These are phyloP conservation scores for Colletotrichum lindemuthianum DNA, from an alignment of 2,329 filamentous ascomycete species.

Conservation along the genomic window DNA sequence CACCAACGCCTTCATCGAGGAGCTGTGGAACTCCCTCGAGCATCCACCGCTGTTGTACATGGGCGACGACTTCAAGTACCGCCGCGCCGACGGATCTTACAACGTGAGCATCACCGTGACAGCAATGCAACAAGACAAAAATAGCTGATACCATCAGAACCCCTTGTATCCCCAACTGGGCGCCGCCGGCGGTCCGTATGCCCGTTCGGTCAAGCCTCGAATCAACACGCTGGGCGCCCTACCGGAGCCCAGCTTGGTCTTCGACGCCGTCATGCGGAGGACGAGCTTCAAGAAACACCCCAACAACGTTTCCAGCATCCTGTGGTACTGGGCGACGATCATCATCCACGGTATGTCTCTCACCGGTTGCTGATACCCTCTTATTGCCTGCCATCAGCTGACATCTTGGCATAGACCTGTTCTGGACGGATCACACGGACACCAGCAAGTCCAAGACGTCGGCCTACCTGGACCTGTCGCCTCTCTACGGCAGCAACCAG, in stretches of 20 bases:
- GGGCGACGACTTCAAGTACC: conserved; percentile 71
- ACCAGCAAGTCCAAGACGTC: conserved; percentile 72
- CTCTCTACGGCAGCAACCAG: conserved; percentile 76
- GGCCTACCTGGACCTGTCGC: conserved; percentile 77
- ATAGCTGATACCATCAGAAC: conserved; percentile 56
- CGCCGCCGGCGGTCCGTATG: conserved; percentile 74
- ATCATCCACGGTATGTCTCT: conserved; percentile 71
- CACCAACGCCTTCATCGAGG: conserved; percentile 73
- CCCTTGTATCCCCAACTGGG: conserved; percentile 72
- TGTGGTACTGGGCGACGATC: conserved; percentile 64
- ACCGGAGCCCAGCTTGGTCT: conserved; percentile 73
- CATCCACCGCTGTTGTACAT: conserved; percentile 77
- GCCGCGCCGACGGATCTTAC: conserved; percentile 75
- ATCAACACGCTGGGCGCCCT: conserved; percentile 69
- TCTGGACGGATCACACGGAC: conserved; percentile 74
- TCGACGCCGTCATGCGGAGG: conserved; percentile 69
- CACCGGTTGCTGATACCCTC: too few species aligned
- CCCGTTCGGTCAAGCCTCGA: conserved; percentile 70
- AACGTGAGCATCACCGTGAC: conserved; percentile 57
- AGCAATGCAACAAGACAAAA: background rate
- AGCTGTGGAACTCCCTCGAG: conserved; percentile 77
- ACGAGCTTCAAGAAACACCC: conserved; percentile 66
- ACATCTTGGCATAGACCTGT: conserved; percentile 61
- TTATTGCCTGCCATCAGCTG: background rate
- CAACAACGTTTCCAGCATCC: conserved; percentile 76